phyloP scores from a whole-genome alignment of 2,329 filamentous ascomycete genomes.

The Chrysoporthe austroafricana region DNA sequence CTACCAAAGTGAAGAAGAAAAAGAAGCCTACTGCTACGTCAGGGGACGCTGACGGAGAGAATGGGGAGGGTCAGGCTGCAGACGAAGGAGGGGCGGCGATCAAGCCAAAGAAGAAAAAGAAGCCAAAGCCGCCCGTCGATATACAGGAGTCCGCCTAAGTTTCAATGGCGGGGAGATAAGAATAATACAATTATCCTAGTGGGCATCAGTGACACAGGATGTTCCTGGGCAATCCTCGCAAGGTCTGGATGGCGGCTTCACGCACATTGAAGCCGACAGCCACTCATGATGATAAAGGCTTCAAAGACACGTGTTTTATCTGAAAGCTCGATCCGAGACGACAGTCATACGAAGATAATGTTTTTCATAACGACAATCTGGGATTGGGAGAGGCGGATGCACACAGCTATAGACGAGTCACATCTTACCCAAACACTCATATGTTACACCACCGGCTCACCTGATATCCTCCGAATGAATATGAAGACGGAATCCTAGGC shows the following conservation, averaged over 20 bases:
- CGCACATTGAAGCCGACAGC: neutral
- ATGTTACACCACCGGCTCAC: neutral
- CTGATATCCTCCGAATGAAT: neutral
- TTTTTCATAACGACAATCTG: neutral
- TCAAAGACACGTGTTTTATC: neutral
- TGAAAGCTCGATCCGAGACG: neutral
- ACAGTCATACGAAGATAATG: neutral
- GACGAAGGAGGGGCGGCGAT: constrained; percentile 26
- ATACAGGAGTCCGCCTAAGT: constrained; percentile 28
- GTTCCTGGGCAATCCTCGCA: neutral
- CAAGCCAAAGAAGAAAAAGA: constrained; percentile 39
- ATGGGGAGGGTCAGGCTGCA: constrained; percentile 12
- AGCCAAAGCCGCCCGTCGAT: constrained; percentile 31
- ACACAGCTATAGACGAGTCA: neutral
- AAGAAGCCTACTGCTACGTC: constrained; percentile 36
- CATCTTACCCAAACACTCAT: neutral
- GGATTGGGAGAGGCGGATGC: neutral
- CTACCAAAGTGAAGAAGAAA: constrained; percentile 57
- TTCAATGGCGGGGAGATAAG: neutral
- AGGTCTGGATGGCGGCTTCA: neutral
- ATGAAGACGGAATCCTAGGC: neutral
- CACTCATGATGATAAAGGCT: neutral
- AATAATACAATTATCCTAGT: neutral
- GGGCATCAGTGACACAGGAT: neutral
- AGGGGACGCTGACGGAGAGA: constrained; percentile 24